Evolutionary conservation across 257 asterid species (phyloP).

Genomic region (Eucommia ulmoides): DNA sequence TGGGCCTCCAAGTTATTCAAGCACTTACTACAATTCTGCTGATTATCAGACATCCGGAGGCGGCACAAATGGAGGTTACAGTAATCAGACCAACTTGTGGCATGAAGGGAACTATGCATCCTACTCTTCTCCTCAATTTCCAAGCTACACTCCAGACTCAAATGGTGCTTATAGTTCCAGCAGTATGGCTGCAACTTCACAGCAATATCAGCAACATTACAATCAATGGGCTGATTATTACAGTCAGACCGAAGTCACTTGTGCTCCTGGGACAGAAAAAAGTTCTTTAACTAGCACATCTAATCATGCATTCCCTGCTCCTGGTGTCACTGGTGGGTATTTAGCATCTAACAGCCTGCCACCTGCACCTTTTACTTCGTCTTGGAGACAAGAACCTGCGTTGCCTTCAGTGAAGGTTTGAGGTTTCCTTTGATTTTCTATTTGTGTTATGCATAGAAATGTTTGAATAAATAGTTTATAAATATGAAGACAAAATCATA

Average conservation of each 20-base stretch:
- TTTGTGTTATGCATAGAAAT: no score
- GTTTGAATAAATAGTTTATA: no score
- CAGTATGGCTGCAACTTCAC: constrained; percentile 41
- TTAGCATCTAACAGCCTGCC: constrained; percentile 44
- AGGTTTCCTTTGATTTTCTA: no score
- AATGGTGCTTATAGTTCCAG: constrained; percentile 63
- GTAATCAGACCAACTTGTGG: constrained; percentile 68
- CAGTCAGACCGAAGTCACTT: constrained; percentile 86
- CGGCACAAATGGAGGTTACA: constrained; percentile 64
- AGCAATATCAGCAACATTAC: constrained; percentile 54
- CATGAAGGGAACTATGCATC: constrained; percentile 70
- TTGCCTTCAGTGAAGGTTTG: constrained; percentile 75
- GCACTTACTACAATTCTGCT: constrained; percentile 99
- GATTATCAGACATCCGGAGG: constrained; percentile 99
- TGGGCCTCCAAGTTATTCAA: constrained; percentile 98
- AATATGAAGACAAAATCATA: no score
- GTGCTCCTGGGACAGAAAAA: constrained; percentile 99
- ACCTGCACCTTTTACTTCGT: constrained; percentile 41
- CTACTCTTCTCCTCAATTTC: constrained; percentile 63
- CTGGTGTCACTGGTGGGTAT: constrained; percentile 46
- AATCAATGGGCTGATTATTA: constrained; percentile 93
- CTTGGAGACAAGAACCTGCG: constrained; percentile 59
- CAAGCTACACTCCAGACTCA: constrained; percentile 60
- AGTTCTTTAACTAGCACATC: constrained; percentile 45
- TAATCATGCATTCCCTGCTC: constrained; percentile 39